Conservation (phyloP, 495 filamentous ascomycete species). For the Neurospora sublineolata region DNA sequence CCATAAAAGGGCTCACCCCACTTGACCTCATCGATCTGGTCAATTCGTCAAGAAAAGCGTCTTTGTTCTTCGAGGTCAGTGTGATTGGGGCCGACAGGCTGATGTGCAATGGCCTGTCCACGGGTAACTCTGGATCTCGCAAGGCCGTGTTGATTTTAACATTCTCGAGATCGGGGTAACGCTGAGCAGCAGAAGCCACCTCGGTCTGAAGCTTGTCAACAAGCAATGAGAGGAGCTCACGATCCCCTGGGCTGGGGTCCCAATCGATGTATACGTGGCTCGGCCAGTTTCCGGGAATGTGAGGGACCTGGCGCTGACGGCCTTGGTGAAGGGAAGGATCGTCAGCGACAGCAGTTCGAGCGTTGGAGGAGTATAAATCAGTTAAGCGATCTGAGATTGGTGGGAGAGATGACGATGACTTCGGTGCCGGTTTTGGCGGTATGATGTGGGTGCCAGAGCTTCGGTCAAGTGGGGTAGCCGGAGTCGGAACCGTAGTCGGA, state of each 20-base stretch:
- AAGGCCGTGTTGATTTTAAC: not conserved
- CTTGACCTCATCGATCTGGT: constrained; percentile 16
- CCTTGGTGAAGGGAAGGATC: constrained; percentile 79
- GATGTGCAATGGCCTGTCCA: constrained; percentile 59
- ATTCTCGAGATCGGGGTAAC: not conserved
- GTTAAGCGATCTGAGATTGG: constrained; percentile 73
- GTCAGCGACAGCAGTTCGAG: constrained; percentile 63
- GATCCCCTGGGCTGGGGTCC: constrained; percentile 53
- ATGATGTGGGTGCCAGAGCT: not conserved
- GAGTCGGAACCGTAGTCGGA: not conserved
- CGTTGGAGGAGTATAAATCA: constrained; percentile 76
- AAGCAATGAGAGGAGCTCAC: constrained; percentile 40
- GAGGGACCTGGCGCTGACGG: constrained; percentile 66
- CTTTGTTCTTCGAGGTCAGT: constrained; percentile 53
- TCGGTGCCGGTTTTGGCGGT: not conserved
- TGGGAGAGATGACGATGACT: constrained; percentile 44
- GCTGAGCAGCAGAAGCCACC: not conserved
- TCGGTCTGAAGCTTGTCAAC: constrained; percentile 28
- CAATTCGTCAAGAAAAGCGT: constrained; percentile 44
- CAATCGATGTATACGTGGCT: constrained; percentile 90
- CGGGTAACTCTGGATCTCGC: not conserved
- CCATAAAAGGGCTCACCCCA: constrained; percentile 25
- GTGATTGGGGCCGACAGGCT: constrained; percentile 70
- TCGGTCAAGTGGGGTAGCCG: not conserved
- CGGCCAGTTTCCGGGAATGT: constrained; percentile 85